Conservation (phyloP, 495 filamentous ascomycete genomes). For the Daldinia childiae region DNA sequence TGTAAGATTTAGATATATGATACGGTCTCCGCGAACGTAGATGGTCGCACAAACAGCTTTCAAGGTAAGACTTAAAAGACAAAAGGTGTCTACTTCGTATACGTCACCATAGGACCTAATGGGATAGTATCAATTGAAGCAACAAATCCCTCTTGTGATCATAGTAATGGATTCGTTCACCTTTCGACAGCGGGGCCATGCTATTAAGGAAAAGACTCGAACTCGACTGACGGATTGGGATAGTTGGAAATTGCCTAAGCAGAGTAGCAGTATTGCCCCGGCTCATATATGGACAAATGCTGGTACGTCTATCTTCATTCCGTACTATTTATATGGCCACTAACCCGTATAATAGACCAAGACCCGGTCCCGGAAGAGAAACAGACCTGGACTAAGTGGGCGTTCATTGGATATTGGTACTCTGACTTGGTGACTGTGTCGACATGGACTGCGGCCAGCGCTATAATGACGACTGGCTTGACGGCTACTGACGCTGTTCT, state of each 20-base stretch:
- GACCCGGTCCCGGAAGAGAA: slow-evolving; percentile 46
- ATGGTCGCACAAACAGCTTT: neutral
- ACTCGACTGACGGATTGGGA: slow-evolving; percentile 35
- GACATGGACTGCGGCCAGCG: slow-evolving; percentile 40
- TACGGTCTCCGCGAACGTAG: neutral
- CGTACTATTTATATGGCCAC: neutral
- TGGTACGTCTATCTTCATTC: slow-evolving; percentile 22
- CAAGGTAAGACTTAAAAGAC: neutral
- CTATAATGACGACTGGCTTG: slow-evolving; percentile 44
- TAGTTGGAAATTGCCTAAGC: slow-evolving; percentile 48
- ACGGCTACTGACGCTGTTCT: slow-evolving; percentile 42
- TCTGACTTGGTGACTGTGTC: slow-evolving; percentile 49
- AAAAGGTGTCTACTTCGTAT: neutral
- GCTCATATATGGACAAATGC: slow-evolving; percentile 47
- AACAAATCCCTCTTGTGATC: neutral
- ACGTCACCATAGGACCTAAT: neutral
- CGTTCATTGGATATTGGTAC: slow-evolving; percentile 49
- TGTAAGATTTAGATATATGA: slow-evolving; percentile 6
- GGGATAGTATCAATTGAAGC: neutral
- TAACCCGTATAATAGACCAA: slow-evolving; percentile 37
- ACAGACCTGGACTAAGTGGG: slow-evolving; percentile 45
- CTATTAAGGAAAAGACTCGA: slow-evolving; percentile 35
- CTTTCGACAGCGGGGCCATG: slow-evolving; percentile 33
- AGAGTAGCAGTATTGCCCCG: slow-evolving; percentile 47
- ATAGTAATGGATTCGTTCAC: slow-evolving; percentile 28